Evolutionary conservation across 2,329 filamentous ascomycete genomes (phyloP), one percentile per base, ranked within the genome.

Genomic region (Calonectria fujianensis): DNA sequence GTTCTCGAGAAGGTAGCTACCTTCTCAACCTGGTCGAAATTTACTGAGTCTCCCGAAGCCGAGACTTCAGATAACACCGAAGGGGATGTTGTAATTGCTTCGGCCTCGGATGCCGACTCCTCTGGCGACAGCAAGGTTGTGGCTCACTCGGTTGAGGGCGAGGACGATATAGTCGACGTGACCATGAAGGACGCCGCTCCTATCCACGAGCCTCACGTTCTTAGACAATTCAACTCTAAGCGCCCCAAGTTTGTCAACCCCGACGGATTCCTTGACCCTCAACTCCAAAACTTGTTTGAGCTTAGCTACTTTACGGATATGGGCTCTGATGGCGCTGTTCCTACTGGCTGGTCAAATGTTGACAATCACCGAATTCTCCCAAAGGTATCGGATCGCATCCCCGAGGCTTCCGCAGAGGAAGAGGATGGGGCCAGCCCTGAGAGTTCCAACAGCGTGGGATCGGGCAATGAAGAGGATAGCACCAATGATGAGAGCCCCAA

Each of bases 161-260:
- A 98, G 83, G 96, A 98, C 75, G 95, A 95, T 75, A 92, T 98
- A 81, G 94, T 98, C 8, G 95, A 98, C 82, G 93, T 99, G 20
- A 94, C 94, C 0, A 96, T 98, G 93, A 93, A 92, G 69, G 93
- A 95, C 79, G 86, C 87, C 16, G 70, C 76, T 45, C 70, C 69
- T 75, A 48, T 76, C n/a, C 70, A 74, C 76, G 66, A 74, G 68
- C 72, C 84, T 10, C 78, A 79, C 68, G 69, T 86, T 54, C 82
- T 90, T 72, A 88, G 86, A 77, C 83, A 82, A 9, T 91, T 91
- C 84, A 91, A 88, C 75, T 84, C 80, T 16, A 84, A 83, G 51
- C 87, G 89, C 35, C 91, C 90, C 4, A 87, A 85, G 76, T 95
- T 87, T 88, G 88, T 87, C 76, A 85, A 86, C 77, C 89, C 85